Evolutionary conservation across 805 yeast genomes (phyloP), one percentile per base, ranked within the genome.

Genomic region (Zygosaccharomyces siamensis): DNA sequence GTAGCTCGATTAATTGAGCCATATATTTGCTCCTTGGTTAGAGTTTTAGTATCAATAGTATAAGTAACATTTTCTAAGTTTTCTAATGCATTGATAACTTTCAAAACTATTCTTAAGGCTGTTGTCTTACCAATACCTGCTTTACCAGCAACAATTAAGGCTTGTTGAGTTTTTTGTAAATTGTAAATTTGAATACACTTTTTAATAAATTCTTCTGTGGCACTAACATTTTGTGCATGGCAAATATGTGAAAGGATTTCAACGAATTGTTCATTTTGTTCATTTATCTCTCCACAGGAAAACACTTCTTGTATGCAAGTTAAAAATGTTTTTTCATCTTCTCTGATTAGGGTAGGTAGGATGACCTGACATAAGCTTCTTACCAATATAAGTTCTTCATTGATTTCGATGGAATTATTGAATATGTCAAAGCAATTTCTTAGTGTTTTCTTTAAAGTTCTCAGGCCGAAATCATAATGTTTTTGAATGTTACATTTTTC

Each of bases 401-500:
- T 47, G 5, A 23, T 27, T 3, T 7, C 31, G 4, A 16, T 26
- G 39, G 52, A 65, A 33, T 43, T 41, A 43, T 77, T 63, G 48
- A 67, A 72, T 7, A 78, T 55, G 12, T 60, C 53, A 2, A 89
- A 87, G 54, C 90, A 81, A 47, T 76, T 76, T 7, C 71, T 66
- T 14, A 92, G 63, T 0, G 83, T 78, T 33, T 81, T 74, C 59
- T 90, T 92, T 49, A 92, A 64, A 0, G 96, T 83, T 50, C 98
- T 74, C 38, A 92, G 68, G 0, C 97, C 96, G 75, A 92, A 92
- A 59, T 92, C 97, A 57, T 92, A 92, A 61, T 92, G 97, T 4
- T 65, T 60, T 59, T 88, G 96, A 0, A 51, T 20, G 0, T 86
- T 73, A 10, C 80, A 65, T 0, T 49, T 43, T 0, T 12, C n/a